Base-by-base conservation (phyloP, 1,284 basidiomycete genomes). In the Puccinia polysora region DNA sequence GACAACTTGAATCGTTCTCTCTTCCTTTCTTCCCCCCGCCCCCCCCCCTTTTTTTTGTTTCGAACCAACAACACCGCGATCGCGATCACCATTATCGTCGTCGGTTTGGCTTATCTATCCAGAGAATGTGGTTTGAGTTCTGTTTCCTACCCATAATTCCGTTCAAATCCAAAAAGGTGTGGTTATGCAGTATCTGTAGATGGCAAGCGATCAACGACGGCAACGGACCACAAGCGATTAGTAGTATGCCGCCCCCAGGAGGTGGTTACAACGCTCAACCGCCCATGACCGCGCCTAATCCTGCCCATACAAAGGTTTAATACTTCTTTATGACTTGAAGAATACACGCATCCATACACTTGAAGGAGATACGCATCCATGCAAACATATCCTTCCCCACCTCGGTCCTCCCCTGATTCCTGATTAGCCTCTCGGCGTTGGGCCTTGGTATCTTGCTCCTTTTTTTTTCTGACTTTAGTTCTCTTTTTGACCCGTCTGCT, bases 91-190 rank as follows among this genome's bases (percentile, higher is more conserved):
- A 10, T 45, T n/a, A 10, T 45, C 43, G 10, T 45, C n/a, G 10
- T 45, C 43, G n/a, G 10, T 45, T 45, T n/a, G 43, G n/a, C 50
- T 10, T 64, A 23, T 18, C 40, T 15, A 36, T 53, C 12, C 32
- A 69, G 67, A 14, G 67, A 47, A 69, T 59, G 43, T 69, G 67
- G 67, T 69, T 69, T 58, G 67, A 69, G 34, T 69, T 69, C 36
- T 69, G 67, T 50, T 69, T 69, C 55, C 30, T 69, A 15, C 67
- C 67, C n/a, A 47, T 69, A 10, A 60, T 69, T 38, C 67, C 67
- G 15, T 69, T 69, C 53, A 69, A 69, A 58, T 69, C 67, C 7
- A 69, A 69, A 47, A 58, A 69, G n/a, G 53, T 69, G 4, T 69
- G 67, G 67, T 6, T 69, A 5, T 69, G 67, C 25, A 60, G 43